phyloP scores from a whole-genome alignment of 306 rosid genomes.

The cucumber (Cucumis sativus) region Cucumber_9930_V3 NC_026657.2:8506001-8506500 shows the following conservation, averaged over 20 bases:
- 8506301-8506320: constrained; percentile 63
- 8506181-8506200: constrained; percentile 84
- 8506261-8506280: constrained; percentile 85
- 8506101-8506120: not conserved
- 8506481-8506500: constrained; percentile 30
- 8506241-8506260: constrained; percentile 88
- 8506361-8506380: constrained; percentile 48
- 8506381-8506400: constrained; percentile 52
- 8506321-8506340: constrained; percentile 77
- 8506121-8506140: not conserved
- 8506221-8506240: constrained; percentile 87
- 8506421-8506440: constrained; percentile 46
- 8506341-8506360: constrained; percentile 81
- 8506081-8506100: not conserved
- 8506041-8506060: not conserved
- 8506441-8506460: constrained; percentile 41
- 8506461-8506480: constrained; percentile 62
- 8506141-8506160: not conserved
- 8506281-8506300: constrained; percentile 99
- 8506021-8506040: not conserved
- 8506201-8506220: constrained; percentile 89
- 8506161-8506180: not conserved
- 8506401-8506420: constrained; percentile 43
- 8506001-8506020: not conserved
- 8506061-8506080: not conserved